Evolutionary conservation across 257 asterid species (phyloP).

Genomic region (Solanum chaucha): DNA sequence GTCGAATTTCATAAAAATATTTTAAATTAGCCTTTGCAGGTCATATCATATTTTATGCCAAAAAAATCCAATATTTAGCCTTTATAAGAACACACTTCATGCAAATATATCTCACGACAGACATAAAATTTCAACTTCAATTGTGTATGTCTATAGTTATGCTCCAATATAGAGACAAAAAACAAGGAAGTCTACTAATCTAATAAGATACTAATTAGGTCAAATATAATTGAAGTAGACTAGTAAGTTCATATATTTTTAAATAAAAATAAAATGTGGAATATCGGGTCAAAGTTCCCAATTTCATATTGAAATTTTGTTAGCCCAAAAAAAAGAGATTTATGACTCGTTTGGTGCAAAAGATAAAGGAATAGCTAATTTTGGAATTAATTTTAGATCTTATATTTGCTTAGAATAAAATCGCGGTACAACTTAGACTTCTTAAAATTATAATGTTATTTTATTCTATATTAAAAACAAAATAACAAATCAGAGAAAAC

Average conservation of each 20-base stretch:
- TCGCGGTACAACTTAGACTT: rapidly evolving
- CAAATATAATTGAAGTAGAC: not conserved
- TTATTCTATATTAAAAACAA: rapidly evolving
- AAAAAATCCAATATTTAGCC: not conserved
- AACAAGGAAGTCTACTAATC: not conserved
- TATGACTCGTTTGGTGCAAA: too few species aligned
- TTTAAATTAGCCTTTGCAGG: not conserved
- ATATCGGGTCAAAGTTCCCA: not conserved
- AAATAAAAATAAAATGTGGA: not conserved
- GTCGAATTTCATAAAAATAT: not conserved
- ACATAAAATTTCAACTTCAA: not conserved
- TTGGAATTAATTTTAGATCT: not conserved
- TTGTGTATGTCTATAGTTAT: not conserved
- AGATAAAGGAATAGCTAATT: not conserved
- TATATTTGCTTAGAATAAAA: not conserved
- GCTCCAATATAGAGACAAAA: not conserved
- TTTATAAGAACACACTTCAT: not conserved
- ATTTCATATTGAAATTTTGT: not conserved
- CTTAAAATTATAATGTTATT: too few species aligned
- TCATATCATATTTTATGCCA: not conserved
- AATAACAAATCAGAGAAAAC: rapidly evolving
- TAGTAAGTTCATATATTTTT: not conserved
- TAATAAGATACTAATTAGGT: not conserved
- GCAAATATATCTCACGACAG: not conserved
- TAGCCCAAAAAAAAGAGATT: not conserved